Evolutionary conservation across 371 early-diverging fungal species (phyloP), one percentile per base, ranked within the genome.

Genomic region (Globomyces sp.): DNA sequence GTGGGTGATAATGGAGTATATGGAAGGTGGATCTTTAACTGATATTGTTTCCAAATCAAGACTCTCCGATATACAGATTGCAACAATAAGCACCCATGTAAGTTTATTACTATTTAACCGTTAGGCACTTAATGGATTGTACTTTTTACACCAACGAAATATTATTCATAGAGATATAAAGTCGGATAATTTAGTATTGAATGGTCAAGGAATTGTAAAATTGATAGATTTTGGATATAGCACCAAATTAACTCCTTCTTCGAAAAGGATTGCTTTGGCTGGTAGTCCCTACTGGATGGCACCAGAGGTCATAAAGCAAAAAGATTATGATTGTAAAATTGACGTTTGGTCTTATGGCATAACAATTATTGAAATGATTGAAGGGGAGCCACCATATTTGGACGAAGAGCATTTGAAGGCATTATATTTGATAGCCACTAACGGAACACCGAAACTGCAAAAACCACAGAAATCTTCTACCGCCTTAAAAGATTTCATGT

Each of bases 81-180:
- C 55, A 4, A 55, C 55, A 3, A 55, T 55, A 8, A 39, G 55
- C 13, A 13, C 36, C 55, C 39, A 55, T 6, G 55, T 55, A 55
- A 55, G 8, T 55, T 3, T 24, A 24, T 24, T 24, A 24, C 24
- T 37, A 55, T 13, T 55, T 55, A 55, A 55, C 24, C 5, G 8
- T 10, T 80, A 67, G 87, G 88, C 86, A 4, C 82, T 86, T 66
- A 82, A 86, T 60, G 96, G 93, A 48, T 77, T 97, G 50, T 86
- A 87, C 69, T 92, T 92, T 76, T 77, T 97, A 65, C 96, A 97
- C 76, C 79, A 80, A 58, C 87, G 89, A 65, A 86, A 87, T 66
- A 92, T 97, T 67, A 92, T 95, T 71, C 92, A 93, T 74, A 84
- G 97, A 74, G 96, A 98, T 77, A 90, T 98, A 70, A 94, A 95